Evolutionary conservation across 352 stramenopile genomes (phyloP).

Genomic region (Pythium volutum): DNA sequence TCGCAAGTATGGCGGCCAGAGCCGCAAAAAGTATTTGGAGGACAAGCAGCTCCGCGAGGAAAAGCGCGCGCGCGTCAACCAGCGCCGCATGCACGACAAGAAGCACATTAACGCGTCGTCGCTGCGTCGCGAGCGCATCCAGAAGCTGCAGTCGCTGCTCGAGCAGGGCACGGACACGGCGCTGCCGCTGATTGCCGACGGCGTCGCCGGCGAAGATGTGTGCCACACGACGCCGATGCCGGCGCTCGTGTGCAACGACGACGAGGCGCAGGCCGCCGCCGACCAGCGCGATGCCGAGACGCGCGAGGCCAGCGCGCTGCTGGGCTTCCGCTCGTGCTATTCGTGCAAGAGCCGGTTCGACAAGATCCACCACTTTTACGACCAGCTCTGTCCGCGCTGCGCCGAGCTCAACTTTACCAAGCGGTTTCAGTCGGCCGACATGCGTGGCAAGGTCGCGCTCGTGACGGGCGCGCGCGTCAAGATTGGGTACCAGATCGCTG

Average conservation of each 20-base stretch:
- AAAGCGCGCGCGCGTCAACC: conserved; percentile 78
- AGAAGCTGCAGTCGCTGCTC: conserved; percentile 90
- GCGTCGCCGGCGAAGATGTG: conserved; percentile 68
- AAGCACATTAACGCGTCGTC: conserved; percentile 93
- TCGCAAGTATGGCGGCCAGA: conserved; percentile 80
- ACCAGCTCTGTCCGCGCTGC: conserved; percentile 94
- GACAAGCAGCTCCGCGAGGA: conserved; percentile 85
- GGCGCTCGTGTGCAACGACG: conserved; percentile 58
- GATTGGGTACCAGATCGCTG: conserved; percentile 94
- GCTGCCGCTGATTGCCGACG: conserved; percentile 91
- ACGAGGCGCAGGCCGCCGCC: conserved; percentile 44
- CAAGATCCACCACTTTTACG: conserved; percentile 95
- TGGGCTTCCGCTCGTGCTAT: conserved; percentile 94
- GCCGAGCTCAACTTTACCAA: conserved; percentile 94
- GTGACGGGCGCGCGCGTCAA: conserved; percentile 96
- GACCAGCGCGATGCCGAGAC: conserved; percentile 47
- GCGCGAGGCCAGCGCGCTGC: conserved; percentile 56
- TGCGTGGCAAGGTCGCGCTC: conserved; percentile 89
- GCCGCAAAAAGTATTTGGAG: conserved; percentile 86
- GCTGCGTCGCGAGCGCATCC: conserved; percentile 87
- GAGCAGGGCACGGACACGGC: conserved; percentile 75
- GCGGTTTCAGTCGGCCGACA: conserved; percentile 88
- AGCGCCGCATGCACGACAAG: conserved; percentile 88
- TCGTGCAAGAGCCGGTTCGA: conserved; percentile 94
- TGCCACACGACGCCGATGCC: conserved; percentile 59